Base-by-base conservation (phyloP, 2,329 filamentous ascomycete species). In the Rosellinia necatrix region DNA sequence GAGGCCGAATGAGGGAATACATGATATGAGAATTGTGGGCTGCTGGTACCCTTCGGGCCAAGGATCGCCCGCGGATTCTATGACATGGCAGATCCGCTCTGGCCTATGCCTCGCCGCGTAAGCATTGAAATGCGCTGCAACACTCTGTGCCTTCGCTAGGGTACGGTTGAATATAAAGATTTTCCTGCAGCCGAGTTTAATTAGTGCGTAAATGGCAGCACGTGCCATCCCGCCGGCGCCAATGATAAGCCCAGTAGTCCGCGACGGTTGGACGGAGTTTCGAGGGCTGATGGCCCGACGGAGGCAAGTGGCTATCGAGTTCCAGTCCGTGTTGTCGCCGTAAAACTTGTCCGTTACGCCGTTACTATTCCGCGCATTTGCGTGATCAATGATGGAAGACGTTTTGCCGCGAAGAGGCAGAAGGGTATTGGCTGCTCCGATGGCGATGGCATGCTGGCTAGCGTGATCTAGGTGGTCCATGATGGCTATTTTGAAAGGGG, bases 131-230 rank as follows among this genome's bases (percentile, higher is more conserved):
- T 91, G 87, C 1, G 74, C 71, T 1, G 87, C 87, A 0, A 91
- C 80, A 15, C 77, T 78, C 47, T 83, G 75, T 0, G 88, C 87
- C 46, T 84, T 85, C 21, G 77, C 73, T 13, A 76, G 64, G 0
- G 87, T 90, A 22, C 88, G 79, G 66, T 91, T 91, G 68, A 82
- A 85, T 34, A 91, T 80, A 63, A 90, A 89, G 19, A 91, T 86
- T 57, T 88, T 86, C 27, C 84, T 82, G 54, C 89, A 90, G 6
- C 89, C 89, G 3, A 91, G 77, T 63, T 87, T 87, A 25, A 90
- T 79, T 71, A 91, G 80, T 3, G 88, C 87, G 64, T 91, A 91
- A 24, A 90, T 82, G 15, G 88, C 87, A 3, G 88, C 86, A 56
- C 89, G 80, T 5, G 87, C 88, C 87, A 91, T 91, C 21, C 88